Base-by-base conservation (phyloP, 495 filamentous ascomycete species). In the Lentithecium fluviatile region DNA sequence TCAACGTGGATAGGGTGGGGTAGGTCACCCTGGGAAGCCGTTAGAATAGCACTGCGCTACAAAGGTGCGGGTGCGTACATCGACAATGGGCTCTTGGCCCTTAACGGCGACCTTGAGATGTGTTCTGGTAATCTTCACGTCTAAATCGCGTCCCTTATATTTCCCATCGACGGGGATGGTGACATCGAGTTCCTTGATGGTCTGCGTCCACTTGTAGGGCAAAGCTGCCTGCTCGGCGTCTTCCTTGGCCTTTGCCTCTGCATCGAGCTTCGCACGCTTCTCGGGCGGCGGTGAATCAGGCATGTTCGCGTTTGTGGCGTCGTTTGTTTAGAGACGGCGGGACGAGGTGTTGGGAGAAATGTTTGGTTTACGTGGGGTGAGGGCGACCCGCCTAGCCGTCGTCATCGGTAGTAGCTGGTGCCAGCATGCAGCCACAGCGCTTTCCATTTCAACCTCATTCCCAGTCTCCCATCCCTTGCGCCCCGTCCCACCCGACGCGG, bases 171-270 rank as follows among this genome's bases (percentile, higher is more conserved):
- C 83, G 5, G 84, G 75, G 52, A 92, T 76, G 29, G 81, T 87
- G 61, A 98, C 76, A 69, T 97, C 92, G 62, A 97, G 76, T 65
- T 97, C 95, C 60, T 82, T 79, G 74, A 98, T 97, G n/a, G 87
- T 91, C 75, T 98, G 94, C 1, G 83, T 89, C 94, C 94, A 98
- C 77, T 94, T 91, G 85, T 98, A 98, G 3, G 94, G 94, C 10
- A 98, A 86, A 42, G 86, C 81, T 20, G 88, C 90, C 78, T 98
- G 94, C 74, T 97, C 94, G 34, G 85, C 88, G 29, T 80, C 81
- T 74, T 98, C 91, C 71, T 86, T 85, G 56, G 83, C 74, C 67
- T 83, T 81, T 46, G 76, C 75, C 62, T 82, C 80, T 8, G 73
- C 79, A 73, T 88, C 85, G 42, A 74, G 77, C 56, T 82, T 81